Evolutionary conservation across 148 eudicot species (phyloP), one percentile per base, ranked within the genome.

Genomic region (Heliamphora exappendiculata): DNA sequence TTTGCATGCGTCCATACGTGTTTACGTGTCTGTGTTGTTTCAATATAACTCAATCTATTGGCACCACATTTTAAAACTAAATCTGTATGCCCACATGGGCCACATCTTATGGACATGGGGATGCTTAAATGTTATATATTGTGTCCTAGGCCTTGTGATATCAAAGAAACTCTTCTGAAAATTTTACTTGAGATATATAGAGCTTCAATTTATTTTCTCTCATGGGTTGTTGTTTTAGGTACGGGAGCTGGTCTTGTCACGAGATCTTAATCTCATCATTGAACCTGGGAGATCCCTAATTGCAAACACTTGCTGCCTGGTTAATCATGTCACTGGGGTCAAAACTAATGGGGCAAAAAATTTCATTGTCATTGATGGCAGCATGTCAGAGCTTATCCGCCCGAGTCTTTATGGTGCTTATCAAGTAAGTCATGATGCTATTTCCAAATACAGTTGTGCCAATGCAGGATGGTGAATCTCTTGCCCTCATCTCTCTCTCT

Each of bases 311-410:
- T 92, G 99, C 79, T 95, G 99, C 85, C 81, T 95, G 34, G 93
- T 95, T 42, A 92, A 91, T 81, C 97, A 87, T 73, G 97, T 95
- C 70, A 93, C 97, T 47, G 98, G 99, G 67, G 99, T 95, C 14
- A 95, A 95, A 84, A 93, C 97, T 41, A 95, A 95, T 64, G 97
- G 99, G 55, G 87, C 99, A 11, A 95, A 93, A 44, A 95, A 89
- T 70, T 93, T 91, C 60, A 70, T 95, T 54, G 99, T 95, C 74
- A 81, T 95, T 76, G 99, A 91, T 84, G 99, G 99, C 31, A 95
- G 99, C 88, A 93, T 95, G 99, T 88, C 99, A 57, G 99, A 93
- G 81, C 93, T 95, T 78, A 95, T 95, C 54, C 94, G 97, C 45
- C 99, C 99, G 3, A 95, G 99, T 86, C 90, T 95, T 5, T 93